Conservation (phyloP, 139 green algal species). For the Chlorella sp. region DNA sequence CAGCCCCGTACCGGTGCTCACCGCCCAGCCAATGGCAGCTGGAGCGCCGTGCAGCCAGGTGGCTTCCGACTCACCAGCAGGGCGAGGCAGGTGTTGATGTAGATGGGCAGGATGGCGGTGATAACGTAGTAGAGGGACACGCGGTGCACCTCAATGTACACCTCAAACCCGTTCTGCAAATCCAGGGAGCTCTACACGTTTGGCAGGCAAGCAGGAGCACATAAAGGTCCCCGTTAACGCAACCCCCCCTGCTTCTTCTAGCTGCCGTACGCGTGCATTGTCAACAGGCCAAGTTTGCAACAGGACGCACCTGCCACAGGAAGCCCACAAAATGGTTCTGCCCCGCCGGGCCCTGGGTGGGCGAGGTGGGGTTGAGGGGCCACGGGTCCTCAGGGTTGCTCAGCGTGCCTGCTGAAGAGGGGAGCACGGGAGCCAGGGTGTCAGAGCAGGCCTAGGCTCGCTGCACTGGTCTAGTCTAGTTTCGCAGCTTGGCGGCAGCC, state of each 20-base stretch:
- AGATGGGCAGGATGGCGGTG: conserved; percentile 38
- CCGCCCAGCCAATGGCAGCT: too few relatives aligned
- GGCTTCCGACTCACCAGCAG: conserved; percentile 25
- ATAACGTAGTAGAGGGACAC: conserved; percentile 35
- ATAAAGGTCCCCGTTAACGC: too few relatives aligned
- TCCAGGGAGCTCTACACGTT: too few relatives aligned
- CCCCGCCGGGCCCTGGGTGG: not conserved
- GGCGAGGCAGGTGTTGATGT: conserved; percentile 30
- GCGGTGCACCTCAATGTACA: conserved; percentile 6
- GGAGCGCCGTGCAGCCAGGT: too few relatives aligned
- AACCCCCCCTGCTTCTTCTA: too few relatives aligned
- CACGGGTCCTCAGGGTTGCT: conserved; percentile 23
- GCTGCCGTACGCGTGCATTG: too few relatives aligned
- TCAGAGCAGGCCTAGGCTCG: not conserved
- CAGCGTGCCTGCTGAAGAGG: not conserved
- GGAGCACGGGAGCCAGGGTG: too few relatives aligned
- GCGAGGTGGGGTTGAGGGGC: conserved; percentile 18
- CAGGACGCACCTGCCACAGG: conserved; percentile 20
- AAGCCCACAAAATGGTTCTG: not conserved
- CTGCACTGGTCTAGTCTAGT: too few relatives aligned
- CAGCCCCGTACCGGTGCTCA: too few relatives aligned
- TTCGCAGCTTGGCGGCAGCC: too few relatives aligned
- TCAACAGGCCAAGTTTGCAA: too few relatives aligned
- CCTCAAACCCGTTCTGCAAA: not conserved
- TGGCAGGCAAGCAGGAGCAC: too few relatives aligned